These are phyloP conservation scores for Fusarium sp. DNA, from an alignment of 2,329 filamentous ascomycete species.

Conservation along the genomic window DNA sequence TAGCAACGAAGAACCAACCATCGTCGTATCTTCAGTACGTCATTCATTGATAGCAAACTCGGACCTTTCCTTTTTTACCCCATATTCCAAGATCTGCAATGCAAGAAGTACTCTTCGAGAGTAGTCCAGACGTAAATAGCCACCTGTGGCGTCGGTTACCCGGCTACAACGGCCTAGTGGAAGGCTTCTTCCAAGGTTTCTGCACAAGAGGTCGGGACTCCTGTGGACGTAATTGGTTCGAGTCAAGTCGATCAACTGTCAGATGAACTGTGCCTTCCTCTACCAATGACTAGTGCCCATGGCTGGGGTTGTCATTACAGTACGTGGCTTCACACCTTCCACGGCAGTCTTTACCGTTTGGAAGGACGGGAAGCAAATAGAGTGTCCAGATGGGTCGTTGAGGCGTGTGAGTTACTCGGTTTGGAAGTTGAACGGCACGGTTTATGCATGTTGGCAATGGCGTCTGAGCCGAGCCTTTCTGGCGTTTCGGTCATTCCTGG, in stretches of 20 bases:
- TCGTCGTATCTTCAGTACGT: not conserved
- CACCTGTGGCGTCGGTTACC: constrained; percentile 9
- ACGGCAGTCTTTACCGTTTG: not conserved
- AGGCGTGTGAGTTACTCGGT: not conserved
- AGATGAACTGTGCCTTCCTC: not conserved
- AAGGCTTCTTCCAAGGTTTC: not conserved
- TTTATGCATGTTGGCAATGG: not conserved
- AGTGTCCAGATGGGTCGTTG: not conserved
- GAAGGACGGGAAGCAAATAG: not conserved
- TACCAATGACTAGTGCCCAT: not conserved
- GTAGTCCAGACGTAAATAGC: not conserved
- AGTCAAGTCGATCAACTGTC: not conserved
- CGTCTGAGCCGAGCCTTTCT: not conserved
- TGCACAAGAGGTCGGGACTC: not conserved
- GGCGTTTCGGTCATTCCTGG: not conserved
- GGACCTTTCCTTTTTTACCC: constrained; percentile 3
- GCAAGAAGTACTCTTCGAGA: not conserved
- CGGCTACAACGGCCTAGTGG: constrained; percentile 15
- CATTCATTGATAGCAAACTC: not conserved
- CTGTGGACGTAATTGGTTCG: not conserved
- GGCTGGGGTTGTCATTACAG: not conserved
- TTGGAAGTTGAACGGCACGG: not conserved
- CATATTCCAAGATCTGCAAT: not conserved
- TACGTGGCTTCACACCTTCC: not conserved
- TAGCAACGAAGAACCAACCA: not conserved